These are phyloP conservation scores for Thoreauomyces humboldtii DNA, from an alignment of 192 early-diverging fungal species.

Conservation along the genomic window DNA sequence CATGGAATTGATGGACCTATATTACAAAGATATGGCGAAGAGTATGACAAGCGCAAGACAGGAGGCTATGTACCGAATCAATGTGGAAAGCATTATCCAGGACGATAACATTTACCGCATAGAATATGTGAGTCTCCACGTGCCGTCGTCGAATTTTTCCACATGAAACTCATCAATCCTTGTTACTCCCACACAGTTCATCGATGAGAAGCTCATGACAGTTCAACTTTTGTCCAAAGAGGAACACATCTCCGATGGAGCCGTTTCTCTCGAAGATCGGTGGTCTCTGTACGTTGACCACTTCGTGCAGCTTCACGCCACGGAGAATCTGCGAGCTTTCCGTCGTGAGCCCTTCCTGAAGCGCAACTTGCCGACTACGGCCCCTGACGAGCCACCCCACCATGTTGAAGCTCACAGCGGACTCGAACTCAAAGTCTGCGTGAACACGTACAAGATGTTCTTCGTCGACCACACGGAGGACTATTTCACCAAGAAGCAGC, in stretches of 20 bases:
- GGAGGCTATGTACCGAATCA: conserved; percentile 52
- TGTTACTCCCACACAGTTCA: conserved; percentile 41
- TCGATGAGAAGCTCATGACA: conserved; percentile 63
- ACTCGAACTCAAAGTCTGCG: conserved; percentile 94
- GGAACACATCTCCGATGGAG: conserved; percentile 77
- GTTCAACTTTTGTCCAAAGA: conserved; percentile 88
- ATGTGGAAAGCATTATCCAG: conserved; percentile 40
- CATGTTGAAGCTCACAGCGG: conserved; percentile 71
- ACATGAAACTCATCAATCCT: no score
- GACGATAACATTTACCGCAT: conserved; percentile 80
- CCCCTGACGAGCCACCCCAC: conserved; percentile 42
- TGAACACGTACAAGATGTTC: conserved; percentile 97
- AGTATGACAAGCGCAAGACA: conserved; percentile 34
- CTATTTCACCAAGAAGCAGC: conserved; percentile 49
- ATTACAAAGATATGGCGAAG: conserved; percentile 47
- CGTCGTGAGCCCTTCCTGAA: conserved; percentile 70
- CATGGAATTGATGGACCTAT: conserved; percentile 48
- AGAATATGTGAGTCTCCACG: conserved; percentile 63
- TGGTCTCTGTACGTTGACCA: conserved; percentile 96
- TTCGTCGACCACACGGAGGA: conserved; percentile 95
- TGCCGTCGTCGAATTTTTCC: not conserved
- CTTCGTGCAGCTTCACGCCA: conserved; percentile 84
- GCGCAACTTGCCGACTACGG: conserved; percentile 51
- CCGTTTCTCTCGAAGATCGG: conserved; percentile 83
- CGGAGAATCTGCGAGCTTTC: conserved; percentile 72